A percentile compares a stretch with the other conserved stretches of the same genome.
Conservation (phyloP, 179 eudicot genomes). For the Vitellaria paradoxa region DNA sequence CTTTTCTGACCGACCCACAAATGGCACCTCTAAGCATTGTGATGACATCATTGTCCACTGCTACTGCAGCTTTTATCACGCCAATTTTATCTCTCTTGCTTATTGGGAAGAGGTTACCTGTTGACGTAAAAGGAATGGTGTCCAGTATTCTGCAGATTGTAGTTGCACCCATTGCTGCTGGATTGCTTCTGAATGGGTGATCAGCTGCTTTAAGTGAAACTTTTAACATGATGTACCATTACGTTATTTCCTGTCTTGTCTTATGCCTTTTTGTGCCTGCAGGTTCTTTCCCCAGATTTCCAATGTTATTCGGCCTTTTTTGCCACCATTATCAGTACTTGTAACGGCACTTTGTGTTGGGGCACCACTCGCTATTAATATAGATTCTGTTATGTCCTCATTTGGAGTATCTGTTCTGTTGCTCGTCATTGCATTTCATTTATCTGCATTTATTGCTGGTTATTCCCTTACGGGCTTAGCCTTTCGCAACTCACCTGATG, state of each 20-base stretch:
- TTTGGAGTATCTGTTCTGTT: slow-evolving; percentile 70
- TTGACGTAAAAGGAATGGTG: slow-evolving; percentile 92
- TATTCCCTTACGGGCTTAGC: slow-evolving; percentile 60
- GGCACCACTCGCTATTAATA: slow-evolving; percentile 92
- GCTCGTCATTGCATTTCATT: slow-evolving; percentile 68
- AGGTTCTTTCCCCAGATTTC: slow-evolving; percentile 72
- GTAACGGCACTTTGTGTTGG: slow-evolving; percentile 96
- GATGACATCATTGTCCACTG: slow-evolving; percentile 92
- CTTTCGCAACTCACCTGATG: slow-evolving; percentile 60
- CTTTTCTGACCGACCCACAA: slow-evolving; percentile 80
- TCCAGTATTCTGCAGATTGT: slow-evolving; percentile 88
- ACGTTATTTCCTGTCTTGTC: background rate
- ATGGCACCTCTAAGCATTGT: slow-evolving; percentile 95
- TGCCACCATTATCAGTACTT: slow-evolving; percentile 84
- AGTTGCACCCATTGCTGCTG: slow-evolving; percentile 75
- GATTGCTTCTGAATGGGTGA: slow-evolving; percentile 84
- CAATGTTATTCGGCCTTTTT: slow-evolving; percentile 66
- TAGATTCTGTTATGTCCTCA: slow-evolving; percentile 78
- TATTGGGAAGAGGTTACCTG: slow-evolving; percentile 91
- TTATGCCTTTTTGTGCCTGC: slow-evolving; percentile 16
- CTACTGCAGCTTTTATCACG: slow-evolving; percentile 81
- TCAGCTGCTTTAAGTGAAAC: background rate
- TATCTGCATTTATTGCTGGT: slow-evolving; percentile 77
- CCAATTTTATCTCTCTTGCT: slow-evolving; percentile 80
- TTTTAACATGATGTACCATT: background rate